These are phyloP conservation scores for Camelina laxa DNA, from an alignment of 345 rosid species.

Conservation along the genomic window DNA sequence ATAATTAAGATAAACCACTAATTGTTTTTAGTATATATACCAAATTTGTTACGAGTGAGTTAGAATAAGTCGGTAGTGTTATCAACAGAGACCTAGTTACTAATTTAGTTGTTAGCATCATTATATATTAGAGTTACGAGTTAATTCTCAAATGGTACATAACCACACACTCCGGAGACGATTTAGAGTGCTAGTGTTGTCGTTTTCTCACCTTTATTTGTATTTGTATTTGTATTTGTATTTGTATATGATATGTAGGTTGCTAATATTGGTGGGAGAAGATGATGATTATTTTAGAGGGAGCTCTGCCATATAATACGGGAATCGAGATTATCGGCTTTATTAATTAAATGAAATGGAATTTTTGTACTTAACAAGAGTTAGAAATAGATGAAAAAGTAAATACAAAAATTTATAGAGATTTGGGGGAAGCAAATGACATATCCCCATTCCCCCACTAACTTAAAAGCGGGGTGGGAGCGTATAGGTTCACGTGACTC, in stretches of 20 bases:
- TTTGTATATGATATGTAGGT: no score
- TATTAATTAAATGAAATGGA: not conserved
- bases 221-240: no score
- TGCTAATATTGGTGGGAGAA: not conserved
- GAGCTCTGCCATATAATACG: conserved; percentile 1
- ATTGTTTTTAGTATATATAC: not conserved
- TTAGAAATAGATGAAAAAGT: not conserved
- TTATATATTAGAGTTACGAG: not conserved
- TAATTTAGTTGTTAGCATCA: not conserved
- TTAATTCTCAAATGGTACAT: not conserved
- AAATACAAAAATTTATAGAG: not conserved
- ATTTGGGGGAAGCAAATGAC: not conserved
- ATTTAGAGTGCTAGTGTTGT: no score
- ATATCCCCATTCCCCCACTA: not conserved
- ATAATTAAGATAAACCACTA: conserved; percentile 7
- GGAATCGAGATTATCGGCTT: not conserved
- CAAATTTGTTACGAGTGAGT: conserved; percentile 15
- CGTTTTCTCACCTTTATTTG: no score
- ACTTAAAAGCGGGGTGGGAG: conserved; percentile 7
- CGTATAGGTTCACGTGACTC: conserved; percentile 25
- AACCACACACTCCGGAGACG: not conserved
- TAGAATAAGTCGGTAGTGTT: conserved; percentile 6
- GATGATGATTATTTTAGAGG: not conserved
- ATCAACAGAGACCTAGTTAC: not conserved
- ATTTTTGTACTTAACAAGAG: not conserved